A percentile compares a stretch with the other conserved stretches of the same genome.
These are phyloP conservation scores for Tricholoma matsutake DNA, from an alignment of 768 basidiomycete genomes.

Conservation along the genomic window DNA sequence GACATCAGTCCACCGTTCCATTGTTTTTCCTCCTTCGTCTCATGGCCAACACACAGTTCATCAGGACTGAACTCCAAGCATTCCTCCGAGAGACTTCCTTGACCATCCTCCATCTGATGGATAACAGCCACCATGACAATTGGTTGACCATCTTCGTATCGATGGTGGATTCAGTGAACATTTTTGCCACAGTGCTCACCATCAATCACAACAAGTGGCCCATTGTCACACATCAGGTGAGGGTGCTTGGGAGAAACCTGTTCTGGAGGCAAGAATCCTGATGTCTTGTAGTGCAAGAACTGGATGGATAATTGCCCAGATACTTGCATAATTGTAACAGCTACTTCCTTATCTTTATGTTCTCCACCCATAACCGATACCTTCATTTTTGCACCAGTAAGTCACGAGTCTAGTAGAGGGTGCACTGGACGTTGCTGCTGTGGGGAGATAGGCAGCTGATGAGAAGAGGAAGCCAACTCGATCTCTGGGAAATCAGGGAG, in stretches of 20 bases:
- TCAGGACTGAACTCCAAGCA: background rate
- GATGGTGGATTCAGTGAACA: background rate
- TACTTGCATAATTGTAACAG: background rate
- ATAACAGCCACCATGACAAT: background rate
- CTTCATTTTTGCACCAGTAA: too few relatives aligned
- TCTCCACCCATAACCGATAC: background rate
- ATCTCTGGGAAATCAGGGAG: too few relatives aligned
- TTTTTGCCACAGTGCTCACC: slow-evolving; percentile 1
- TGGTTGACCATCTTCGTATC: background rate
- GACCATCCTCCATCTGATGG: background rate
- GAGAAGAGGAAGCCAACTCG: too few relatives aligned
- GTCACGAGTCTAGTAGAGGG: too few relatives aligned
- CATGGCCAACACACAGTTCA: background rate
- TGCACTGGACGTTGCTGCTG: too few relatives aligned
- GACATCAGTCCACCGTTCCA: background rate
- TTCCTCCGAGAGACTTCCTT: background rate
- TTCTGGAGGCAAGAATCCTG: too few relatives aligned
- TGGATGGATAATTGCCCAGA: background rate
- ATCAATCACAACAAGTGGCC: slow-evolving; percentile 1
- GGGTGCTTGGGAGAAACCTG: background rate
- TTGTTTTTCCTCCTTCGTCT: background rate
- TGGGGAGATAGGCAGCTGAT: too few relatives aligned
- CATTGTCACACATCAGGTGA: background rate
- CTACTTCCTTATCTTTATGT: background rate
- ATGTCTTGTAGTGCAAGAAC: too few relatives aligned